Base-by-base conservation (phyloP, 192 early-diverging fungal genomes). In the Pilaira anomala region DNA sequence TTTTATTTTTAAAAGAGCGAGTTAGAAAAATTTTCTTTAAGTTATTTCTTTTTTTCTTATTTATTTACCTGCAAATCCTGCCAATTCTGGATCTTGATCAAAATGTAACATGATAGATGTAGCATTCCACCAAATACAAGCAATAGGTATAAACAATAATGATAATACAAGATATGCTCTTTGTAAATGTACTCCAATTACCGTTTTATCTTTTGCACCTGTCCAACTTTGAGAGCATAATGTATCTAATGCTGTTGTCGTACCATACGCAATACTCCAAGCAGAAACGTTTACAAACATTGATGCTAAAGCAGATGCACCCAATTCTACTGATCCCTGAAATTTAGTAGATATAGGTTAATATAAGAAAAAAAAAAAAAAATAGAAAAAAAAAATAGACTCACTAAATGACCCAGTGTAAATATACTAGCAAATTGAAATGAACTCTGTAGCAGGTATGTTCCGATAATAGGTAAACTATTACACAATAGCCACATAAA, bases 161-260 rank as follows among this genome's bases (percentile, higher is more conserved):
- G 57, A 64, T 16, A 72, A 45, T 25, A 72, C 40, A 39, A 72
- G 19, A 13, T 61, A 62, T 19, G 70, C 58, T 48, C 70, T 46
- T 30, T 93, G 91, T 24, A 91, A 66, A 39, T 89, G 84, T 12
- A 89, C 74, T 4, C 91, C 91, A 2, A 90, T 76, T 14, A 82
- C 77, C 2, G 75, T 82, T 49, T 78, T 82, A 59, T 89, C 83
- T 39, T 72, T 68, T 22, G 87, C 74, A 3, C 81, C 85, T 0
- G 91, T 88, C 46, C 78, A 92, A 1, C 87, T 80, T 14, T 90
- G 88, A 3, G 83, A 83, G 54, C 89, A 90, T 22, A 90, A 75
- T 0, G 90, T 93, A 67, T 93, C 91, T 9, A 93, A 70, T 0
- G 90, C 89, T 44, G 88, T 80, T 3, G 82, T 79, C 21, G 84